Evolutionary conservation across 2,329 filamentous ascomycete genomes (phyloP).

Genomic region (Mycosphaerella arachidis): DNA sequence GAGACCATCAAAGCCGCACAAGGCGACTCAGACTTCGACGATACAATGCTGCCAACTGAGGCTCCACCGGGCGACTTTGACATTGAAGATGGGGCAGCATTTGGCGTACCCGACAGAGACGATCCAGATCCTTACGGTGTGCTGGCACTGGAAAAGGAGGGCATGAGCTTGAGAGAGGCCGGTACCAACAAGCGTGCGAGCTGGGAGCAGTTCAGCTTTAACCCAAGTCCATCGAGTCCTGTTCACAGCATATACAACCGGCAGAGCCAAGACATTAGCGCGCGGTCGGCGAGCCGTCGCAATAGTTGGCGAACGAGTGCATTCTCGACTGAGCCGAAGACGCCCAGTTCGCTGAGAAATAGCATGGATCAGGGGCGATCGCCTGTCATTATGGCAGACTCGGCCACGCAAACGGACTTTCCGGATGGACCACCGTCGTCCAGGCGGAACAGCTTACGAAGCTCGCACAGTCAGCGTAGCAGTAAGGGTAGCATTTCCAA

Average conservation of each 20-base stretch:
- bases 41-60: slow-evolving; percentile 60
- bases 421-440: slow-evolving; percentile 16
- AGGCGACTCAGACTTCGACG: slow-evolving; percentile 72
- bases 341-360: slow-evolving; percentile 29
- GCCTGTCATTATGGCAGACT: slow-evolving; percentile 25
- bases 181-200: slow-evolving; percentile 68
- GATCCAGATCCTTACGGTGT: slow-evolving; percentile 93
- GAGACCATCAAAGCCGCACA: slow-evolving; percentile 87
- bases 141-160: slow-evolving; percentile 82
- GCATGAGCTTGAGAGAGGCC: slow-evolving; percentile 86
- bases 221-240: slow-evolving; percentile 71
- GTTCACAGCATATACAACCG: slow-evolving; percentile 56
- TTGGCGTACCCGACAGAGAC: slow-evolving; percentile 72
- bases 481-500: slow-evolving; percentile 22
- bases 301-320: slow-evolving; percentile 57
- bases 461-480: slow-evolving; percentile 19
- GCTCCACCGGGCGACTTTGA: slow-evolving; percentile 74
- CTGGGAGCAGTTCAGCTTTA: slow-evolving; percentile 79
- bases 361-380: slow-evolving; percentile 24
- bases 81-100: slow-evolving; percentile 51
- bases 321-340: slow-evolving; percentile 22
- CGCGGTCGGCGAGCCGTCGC: slow-evolving; percentile 45
- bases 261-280: slow-evolving; percentile 52
- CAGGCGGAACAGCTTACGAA: slow-evolving; percentile 12
- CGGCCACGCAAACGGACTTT: slow-evolving; percentile 31